Evolutionary conservation across 1,139 yeast species (phyloP), one percentile per base, ranked within the genome.

Genomic region (Pichia sp.): DNA sequence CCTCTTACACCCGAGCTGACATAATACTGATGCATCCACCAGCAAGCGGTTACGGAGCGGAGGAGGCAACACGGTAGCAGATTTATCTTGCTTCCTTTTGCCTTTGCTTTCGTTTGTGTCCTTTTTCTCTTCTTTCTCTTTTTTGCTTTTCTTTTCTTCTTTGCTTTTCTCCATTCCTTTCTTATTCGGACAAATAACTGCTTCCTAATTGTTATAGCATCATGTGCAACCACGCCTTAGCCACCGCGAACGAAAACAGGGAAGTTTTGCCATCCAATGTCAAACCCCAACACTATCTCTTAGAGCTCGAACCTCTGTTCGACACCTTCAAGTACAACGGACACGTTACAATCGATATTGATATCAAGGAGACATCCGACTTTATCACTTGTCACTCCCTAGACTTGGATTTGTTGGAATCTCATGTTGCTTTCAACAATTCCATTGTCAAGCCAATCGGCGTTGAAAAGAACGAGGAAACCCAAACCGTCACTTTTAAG

Each of bases 401-500:
- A 47, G 76, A 72, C 46, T 60, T 76, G 49, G 58, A 59, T 37
- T 42, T 60, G 27, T 41, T 46, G 4, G 55, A 57, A 9, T 44
- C 50, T 31, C 47, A 50, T 32, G 23, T 16, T 16, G 42, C 42
- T n/a, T 47, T 48, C 4, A 41, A 50, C 2, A 32, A 43, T 5
- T 53, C 49, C 8, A 43, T 45, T 5, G 37, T 53, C 11, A 44
- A 46, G 31, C 63, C 61, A 31, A 40, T 33, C 26, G 44, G 37
- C 3, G 42, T 47, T 6, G 27, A 42, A 3, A 44, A 48, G 29
- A 49, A 55, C 37, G 53, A 53, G 10, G 78, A 84, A 54, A 74
- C 71, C 41, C 83, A 78, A 31, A 73, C 83, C 33, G 79, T 77
- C 41, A 77, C 81, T 43, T 82, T 88, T 65, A 69, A 69, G 47